A percentile compares a stretch with the other conserved stretches of the same genome.
These are phyloP conservation scores for Claviceps quebecensis DNA, from an alignment of 2,329 filamentous ascomycete species.

Conservation along the genomic window DNA sequence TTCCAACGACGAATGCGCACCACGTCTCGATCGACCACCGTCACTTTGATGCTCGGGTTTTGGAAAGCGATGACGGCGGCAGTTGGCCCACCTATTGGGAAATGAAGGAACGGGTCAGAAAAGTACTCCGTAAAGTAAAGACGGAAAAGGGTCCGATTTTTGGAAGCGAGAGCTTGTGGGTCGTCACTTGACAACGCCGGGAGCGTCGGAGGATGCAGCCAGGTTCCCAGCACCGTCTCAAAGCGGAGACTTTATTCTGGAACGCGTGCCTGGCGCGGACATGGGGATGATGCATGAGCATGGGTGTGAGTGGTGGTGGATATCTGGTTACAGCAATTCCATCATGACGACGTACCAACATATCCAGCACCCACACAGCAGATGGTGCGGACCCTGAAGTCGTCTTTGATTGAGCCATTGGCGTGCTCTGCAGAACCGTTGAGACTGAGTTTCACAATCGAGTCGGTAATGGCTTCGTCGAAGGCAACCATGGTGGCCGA, in stretches of 20 bases:
- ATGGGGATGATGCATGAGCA: background rate
- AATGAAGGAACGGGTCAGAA: background rate
- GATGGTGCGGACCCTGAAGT: constrained; percentile 38
- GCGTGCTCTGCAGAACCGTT: constrained; percentile 17
- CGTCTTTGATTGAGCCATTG: constrained; percentile 16
- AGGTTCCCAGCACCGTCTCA: background rate
- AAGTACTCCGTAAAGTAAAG: too few relatives aligned
- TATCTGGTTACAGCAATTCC: background rate
- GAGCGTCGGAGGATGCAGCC: background rate
- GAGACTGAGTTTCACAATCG: constrained; percentile 18
- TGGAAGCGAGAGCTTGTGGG: background rate
- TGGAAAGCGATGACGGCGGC: constrained; percentile 61
- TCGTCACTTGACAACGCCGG: background rate
- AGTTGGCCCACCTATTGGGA: constrained; percentile 50
- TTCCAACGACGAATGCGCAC: constrained; percentile 59
- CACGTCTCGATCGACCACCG: constrained; percentile 58
- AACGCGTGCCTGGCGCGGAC: background rate
- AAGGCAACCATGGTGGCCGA: constrained; percentile 11
- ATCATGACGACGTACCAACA: constrained; percentile 42
- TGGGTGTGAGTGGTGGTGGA: background rate
- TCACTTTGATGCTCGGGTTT: constrained; percentile 56
- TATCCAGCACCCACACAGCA: constrained; percentile 67
- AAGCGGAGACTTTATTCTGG: background rate
- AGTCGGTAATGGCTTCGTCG: constrained; percentile 14
- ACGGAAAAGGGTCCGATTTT: background rate